Conservation (phyloP, 495 filamentous ascomycete species). For the Achaetomiella virescens region DNA sequence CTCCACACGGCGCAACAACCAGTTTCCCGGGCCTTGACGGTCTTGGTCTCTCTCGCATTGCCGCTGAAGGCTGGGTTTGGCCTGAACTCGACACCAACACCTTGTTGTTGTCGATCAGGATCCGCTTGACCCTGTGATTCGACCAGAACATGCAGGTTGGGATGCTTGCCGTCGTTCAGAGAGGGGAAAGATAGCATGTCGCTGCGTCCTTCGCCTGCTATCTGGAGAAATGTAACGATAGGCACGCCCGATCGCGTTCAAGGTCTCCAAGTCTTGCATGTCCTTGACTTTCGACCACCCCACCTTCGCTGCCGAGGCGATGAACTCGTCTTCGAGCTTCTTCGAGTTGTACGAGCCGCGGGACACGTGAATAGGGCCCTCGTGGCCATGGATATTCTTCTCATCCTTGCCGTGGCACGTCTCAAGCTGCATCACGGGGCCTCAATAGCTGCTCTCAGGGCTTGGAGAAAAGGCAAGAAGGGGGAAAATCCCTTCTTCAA, state of each 20-base stretch:
- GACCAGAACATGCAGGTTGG: constrained; percentile 47
- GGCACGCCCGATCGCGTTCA: constrained; percentile 30
- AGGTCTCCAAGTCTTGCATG: constrained; percentile 33
- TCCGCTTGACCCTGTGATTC: constrained; percentile 43
- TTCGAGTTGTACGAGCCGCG: constrained; percentile 31
- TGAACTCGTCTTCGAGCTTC: constrained; percentile 36
- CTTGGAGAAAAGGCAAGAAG: neutral
- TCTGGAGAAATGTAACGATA: constrained; percentile 32
- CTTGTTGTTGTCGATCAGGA: constrained; percentile 43
- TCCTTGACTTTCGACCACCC: constrained; percentile 42
- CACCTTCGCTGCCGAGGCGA: constrained; percentile 34
- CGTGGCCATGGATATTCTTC: constrained; percentile 35
- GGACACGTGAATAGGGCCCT: constrained; percentile 45
- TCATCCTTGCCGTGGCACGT: constrained; percentile 38
- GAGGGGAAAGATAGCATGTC: constrained; percentile 40
- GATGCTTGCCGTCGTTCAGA: constrained; percentile 40
- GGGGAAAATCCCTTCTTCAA: constrained; percentile 43
- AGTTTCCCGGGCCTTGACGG: constrained; percentile 42
- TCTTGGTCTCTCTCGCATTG: constrained; percentile 12
- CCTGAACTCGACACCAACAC: constrained; percentile 39
- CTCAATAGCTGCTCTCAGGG: neutral
- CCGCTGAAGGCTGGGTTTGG: constrained; percentile 27
- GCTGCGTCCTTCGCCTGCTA: constrained; percentile 42
- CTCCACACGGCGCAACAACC: constrained; percentile 54
- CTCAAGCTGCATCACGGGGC: constrained; percentile 33